Evolutionary conservation across 1,139 yeast species (phyloP), one percentile per base, ranked within the genome.

Genomic region (Pichia inconspicua): DNA sequence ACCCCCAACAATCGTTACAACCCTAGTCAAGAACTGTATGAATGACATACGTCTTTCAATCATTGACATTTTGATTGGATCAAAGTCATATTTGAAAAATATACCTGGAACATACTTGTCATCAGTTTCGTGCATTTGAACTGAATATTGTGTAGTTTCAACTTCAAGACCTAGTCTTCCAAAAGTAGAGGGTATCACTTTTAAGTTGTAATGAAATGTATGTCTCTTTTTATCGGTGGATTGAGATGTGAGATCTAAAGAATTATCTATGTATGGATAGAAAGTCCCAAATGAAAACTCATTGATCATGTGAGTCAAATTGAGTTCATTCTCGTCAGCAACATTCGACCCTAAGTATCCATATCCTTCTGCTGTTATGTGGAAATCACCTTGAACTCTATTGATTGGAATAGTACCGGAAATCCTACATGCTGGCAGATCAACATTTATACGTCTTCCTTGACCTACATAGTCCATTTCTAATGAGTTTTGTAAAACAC

Each of bases 281-380:
- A 84, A 89, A 35, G 80, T 87, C 22, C 99, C 98, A 66, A 82
- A 92, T 10, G 97, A 89, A 55, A 89, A 78, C 65, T 92, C 97
- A 53, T 79, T 80, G 51, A 92, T 83, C 7, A 80, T 79, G 66
- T 92, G 98, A 1, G 96, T 77, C 60, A 90, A 85, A 63, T 92
- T 86, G 49, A 87, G 65, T 19, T 73, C 67, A 36, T 78, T 78
- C 11, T 60, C 32, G 5, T 77, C 75, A 4, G 74, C 71, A 47
- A 67, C 64, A 52, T 75, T 69, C 50, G 76, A 64, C 48, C 73
- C 70, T 41, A 70, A 56, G 58, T 80, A 80, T 2, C 85, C 90
- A 54, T 71, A 69, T 0, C 90, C 94, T 58, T 76, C 79, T 3
- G 86, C 92, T 1, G 94, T 84, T 43, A 92, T 83, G 59, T 84